Base-by-base conservation (phyloP, 2,329 filamentous ascomycete species). In the Colletotrichum sublineola region DNA sequence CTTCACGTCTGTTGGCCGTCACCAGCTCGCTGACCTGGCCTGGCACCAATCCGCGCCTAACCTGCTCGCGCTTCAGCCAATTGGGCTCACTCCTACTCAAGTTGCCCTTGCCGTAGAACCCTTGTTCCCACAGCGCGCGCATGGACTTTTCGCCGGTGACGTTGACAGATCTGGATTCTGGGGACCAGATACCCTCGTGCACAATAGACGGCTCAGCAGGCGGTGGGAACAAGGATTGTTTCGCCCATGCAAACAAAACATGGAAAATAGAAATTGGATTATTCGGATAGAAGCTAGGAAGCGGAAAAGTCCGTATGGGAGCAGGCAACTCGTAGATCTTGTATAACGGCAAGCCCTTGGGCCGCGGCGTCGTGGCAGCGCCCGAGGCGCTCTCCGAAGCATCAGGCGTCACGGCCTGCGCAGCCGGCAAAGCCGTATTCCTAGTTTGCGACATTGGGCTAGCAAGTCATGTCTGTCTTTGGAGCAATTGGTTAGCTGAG, bases 101-200 rank as follows among this genome's bases (percentile, higher is more conserved):
- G 77, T 87, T 96, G 56, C 96, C 96, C 82, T 98, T 98, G 60
- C 97, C 97, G 82, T 96, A 99, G 83, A 99, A 99, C 6, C 96
- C 96, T 84, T 97, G 94, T 82, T 97, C 94, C 96, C 97, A 99
- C 33, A 99, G 83, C 1, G 92, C 94, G 67, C 93, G 88, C 74
- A 97, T 92, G 4, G 94, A 92, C 67, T 87, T 86, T 36, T 90
- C 86, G 80, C 98, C 92, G 24, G 90, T 94, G 68, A 99, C 87
- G 79, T 97, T 94, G 20, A 99, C 89, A 0, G 95, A 96, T 40
- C 92, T 90, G 4, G 94, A 97, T 68, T 92, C 89, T 1, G 89
- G 83, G n/a, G 94, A 96, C 87, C 96, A 98, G 75, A 92, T 89
- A 63, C 92, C 96, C 61, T 88, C 84, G 79, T 96, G 92, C 53